Evolutionary conservation across 768 basidiomycete species (phyloP).

Genomic region (Fistulinella prunicolor): DNA sequence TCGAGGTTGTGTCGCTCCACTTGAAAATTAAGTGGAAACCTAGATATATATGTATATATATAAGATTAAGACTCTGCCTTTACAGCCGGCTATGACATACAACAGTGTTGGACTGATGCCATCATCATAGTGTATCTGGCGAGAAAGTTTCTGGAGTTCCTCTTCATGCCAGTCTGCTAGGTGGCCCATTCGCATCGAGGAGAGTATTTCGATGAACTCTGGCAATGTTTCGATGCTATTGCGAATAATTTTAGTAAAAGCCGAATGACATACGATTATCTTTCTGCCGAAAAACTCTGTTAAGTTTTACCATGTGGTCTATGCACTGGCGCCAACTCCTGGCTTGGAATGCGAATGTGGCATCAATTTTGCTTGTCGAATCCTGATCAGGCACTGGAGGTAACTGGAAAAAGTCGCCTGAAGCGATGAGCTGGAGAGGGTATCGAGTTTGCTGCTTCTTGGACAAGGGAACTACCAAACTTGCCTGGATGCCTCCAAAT

Average conservation of each 20-base stretch:
- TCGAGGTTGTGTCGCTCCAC: slow-evolving; percentile 25
- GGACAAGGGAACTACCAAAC: background rate
- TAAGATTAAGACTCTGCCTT: background rate
- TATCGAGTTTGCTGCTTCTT: slow-evolving; percentile 4
- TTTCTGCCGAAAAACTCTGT: slow-evolving; percentile 70
- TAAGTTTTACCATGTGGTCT: slow-evolving; percentile 42
- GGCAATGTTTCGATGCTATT: background rate
- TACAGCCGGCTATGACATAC: slow-evolving; percentile 41
- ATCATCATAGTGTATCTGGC: slow-evolving; percentile 70
- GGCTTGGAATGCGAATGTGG: slow-evolving; percentile 67
- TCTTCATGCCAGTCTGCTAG: slow-evolving; percentile 62
- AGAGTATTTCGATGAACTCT: slow-evolving; percentile 95
- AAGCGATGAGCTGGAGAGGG: slow-evolving; percentile 55
- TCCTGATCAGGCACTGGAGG: slow-evolving; percentile 61
- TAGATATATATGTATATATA: slow-evolving; percentile 1
- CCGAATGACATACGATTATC: slow-evolving; percentile 42
- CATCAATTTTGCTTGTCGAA: slow-evolving; percentile 47
- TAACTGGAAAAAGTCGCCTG: slow-evolving; percentile 80
- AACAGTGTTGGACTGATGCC: slow-evolving; percentile 87
- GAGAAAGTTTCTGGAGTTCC: slow-evolving; percentile 63
- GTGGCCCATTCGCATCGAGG: slow-evolving; percentile 92
- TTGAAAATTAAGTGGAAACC: slow-evolving; percentile 28
- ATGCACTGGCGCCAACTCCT: slow-evolving; percentile 58
- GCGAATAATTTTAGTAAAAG: background rate
- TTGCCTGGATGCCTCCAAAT: slow-evolving; percentile 69